Conservation (phyloP, 192 early-diverging fungal genomes). For the Podila epicladia region DNA sequence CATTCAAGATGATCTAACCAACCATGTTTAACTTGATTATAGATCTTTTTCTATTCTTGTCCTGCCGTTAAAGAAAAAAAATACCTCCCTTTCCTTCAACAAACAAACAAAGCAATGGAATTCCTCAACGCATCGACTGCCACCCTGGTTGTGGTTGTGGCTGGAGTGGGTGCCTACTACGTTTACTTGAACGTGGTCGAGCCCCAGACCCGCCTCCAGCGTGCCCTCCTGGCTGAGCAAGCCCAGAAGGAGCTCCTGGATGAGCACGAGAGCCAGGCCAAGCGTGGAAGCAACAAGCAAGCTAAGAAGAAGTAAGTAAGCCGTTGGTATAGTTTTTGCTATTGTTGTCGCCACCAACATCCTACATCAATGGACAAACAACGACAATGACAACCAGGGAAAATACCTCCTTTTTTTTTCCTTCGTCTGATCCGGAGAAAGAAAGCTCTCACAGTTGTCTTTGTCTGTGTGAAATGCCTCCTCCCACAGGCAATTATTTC, state of each 20-base stretch:
- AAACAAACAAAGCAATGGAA: conserved; percentile 16
- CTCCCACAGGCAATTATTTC: too few species aligned
- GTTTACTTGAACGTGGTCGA: conserved; percentile 40
- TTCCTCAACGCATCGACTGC: conserved; percentile 25
- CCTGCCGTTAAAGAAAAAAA: background rate
- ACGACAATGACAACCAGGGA: too few species aligned
- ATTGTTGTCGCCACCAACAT: too few species aligned
- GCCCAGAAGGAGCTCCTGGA: conserved; percentile 47
- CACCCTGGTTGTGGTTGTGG: conserved; percentile 1
- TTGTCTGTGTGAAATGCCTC: too few species aligned
- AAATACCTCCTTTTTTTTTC: too few species aligned
- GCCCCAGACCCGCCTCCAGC: conserved; percentile 25
- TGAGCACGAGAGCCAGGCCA: conserved; percentile 35
- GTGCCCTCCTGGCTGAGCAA: conserved; percentile 39
- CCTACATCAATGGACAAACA: too few species aligned
- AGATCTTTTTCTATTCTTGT: conserved; percentile 2
- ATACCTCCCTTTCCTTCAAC: background rate
- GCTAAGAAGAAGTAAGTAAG: conserved; percentile 43
- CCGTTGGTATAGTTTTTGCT: too few species aligned
- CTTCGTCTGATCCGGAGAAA: too few species aligned
- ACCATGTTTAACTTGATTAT: background rate
- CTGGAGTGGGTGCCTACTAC: conserved; percentile 14
- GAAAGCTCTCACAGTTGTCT: too few species aligned
- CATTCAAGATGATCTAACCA: too few species aligned
- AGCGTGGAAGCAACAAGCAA: conserved; percentile 37